Conservation (phyloP, 441 rosid genomes). For the Aquilaria agallochum region DNA sequence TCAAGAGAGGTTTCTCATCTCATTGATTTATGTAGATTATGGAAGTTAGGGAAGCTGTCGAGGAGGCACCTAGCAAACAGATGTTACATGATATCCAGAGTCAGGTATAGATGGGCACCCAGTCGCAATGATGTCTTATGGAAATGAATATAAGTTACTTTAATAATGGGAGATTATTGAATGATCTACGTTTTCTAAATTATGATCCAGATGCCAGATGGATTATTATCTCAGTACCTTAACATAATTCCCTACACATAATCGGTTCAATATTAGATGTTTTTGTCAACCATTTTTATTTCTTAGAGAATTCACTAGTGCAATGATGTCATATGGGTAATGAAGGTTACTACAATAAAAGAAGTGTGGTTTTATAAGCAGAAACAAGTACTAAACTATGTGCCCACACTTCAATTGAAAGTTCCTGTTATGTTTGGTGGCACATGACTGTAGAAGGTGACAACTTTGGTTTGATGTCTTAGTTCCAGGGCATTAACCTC, state of each 20-base stretch:
- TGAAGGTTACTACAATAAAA: too few species aligned
- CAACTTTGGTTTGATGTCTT: neutral
- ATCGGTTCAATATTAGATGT: too few species aligned
- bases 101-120: constrained; percentile 42
- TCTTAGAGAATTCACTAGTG: too few species aligned
- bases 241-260: too few species aligned
- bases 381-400: too few species aligned
- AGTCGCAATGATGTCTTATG: constrained; percentile 8
- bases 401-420: too few species aligned
- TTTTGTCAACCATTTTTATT: too few species aligned
- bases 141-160: neutral
- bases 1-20: constrained; percentile 2
- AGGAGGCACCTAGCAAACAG: constrained; percentile 65
- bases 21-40: constrained; percentile 47
- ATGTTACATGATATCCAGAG: constrained; percentile 55
- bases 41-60: constrained; percentile 92
- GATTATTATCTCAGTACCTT: too few species aligned
- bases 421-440: too few species aligned
- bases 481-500: constrained; percentile 2
- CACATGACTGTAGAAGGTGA: too few species aligned
- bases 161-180: neutral
- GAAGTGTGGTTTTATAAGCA: too few species aligned
- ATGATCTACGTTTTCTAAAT: constrained; percentile 1
- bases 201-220: neutral
- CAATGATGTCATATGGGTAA: too few species aligned